These are phyloP conservation scores for Rhizopus delemar DNA, from an alignment of 371 early-diverging fungal species.

Conservation along the genomic window DNA sequence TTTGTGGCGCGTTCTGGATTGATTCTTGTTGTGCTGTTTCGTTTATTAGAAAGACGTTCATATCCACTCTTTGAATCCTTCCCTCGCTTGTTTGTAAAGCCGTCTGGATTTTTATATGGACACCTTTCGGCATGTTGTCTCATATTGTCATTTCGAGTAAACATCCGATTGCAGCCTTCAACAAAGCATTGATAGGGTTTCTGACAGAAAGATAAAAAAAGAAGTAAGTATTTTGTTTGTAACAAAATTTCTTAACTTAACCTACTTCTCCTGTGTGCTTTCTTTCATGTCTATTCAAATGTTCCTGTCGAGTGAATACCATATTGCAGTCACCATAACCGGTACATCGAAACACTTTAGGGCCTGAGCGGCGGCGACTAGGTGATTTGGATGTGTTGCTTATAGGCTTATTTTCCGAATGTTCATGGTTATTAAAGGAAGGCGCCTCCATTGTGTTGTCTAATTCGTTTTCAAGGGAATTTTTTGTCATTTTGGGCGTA, in stretches of 20 bases:
- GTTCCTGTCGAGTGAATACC: constrained; percentile 59
- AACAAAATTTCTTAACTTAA: background rate
- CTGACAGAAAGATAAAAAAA: constrained; percentile 7
- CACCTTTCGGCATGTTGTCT: constrained; percentile 29
- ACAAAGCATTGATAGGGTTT: constrained; percentile 33
- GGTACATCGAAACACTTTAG: constrained; percentile 39
- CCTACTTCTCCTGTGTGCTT: constrained; percentile 65
- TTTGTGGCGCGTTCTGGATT: no score
- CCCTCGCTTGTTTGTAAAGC: background rate
- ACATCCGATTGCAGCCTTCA: constrained; percentile 21
- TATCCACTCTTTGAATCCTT: background rate
- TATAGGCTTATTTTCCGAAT: constrained; percentile 21
- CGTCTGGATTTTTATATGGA: background rate
- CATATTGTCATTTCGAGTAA: constrained; percentile 34
- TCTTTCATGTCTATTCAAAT: constrained; percentile 54
- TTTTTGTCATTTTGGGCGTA: no score
- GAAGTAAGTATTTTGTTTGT: background rate
- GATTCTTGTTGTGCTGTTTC: background rate
- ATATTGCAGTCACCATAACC: constrained; percentile 54
- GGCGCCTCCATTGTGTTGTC: background rate
- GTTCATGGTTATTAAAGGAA: background rate
- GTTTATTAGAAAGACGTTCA: background rate
- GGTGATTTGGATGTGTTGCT: no score
- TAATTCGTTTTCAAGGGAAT: no score
- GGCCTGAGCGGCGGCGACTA: background rate